Evolutionary conservation across 352 stramenopile genomes (phyloP), one percentile per base, ranked within the genome.

Genomic region (Phytophthora aleatoria): DNA sequence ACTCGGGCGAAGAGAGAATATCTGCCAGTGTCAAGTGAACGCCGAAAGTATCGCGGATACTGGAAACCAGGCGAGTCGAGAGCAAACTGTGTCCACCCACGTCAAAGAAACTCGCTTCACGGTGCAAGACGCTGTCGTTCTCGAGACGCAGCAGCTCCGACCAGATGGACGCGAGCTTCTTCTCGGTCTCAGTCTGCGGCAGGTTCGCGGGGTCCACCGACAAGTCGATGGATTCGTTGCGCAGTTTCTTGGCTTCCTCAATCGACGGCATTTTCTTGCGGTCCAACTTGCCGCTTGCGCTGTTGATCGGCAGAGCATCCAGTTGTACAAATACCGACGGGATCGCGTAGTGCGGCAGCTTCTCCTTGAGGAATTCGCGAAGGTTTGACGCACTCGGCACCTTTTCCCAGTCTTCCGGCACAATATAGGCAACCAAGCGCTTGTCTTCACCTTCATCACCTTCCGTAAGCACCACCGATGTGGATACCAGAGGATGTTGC

Each of bases 341-440:
- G 28, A 96, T 91, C 2, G 85, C 86, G 55, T 95, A 96, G 61
- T 92, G 83, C 10, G 88, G 85, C 8, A 96, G 81, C 63, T 86
- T 89, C 35, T 81, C 73, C 55, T 87, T 89, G 31, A 96, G 52
- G 47, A 89, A 90, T 48, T 79, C 67, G 20, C 83, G 82, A 42
- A 94, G 73, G 49, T 76, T 87, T 38, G 74, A 79, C 16, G 80
- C 79, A 36, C 76, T 90, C 33, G 83, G 83, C 47, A 89, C 69
- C 20, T 79, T 79, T 47, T 90, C 76, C 81, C 78, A 91, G 38
- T 84, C 79, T 50, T 91, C 83, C 8, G 86, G 84, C 7, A 95
- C 85, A 57, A 97, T 90, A 69, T 98, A 98, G 1, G 91, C 93
- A 27, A 98, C 91, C 5, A 98, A 78, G 11, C 92, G 86, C 69